Percentiles rank a stretch among this genome's conserved stretches.
phyloP scores from a whole-genome alignment of 805 yeast genomes.

The Monosporozyma yasuniensis region DNA sequence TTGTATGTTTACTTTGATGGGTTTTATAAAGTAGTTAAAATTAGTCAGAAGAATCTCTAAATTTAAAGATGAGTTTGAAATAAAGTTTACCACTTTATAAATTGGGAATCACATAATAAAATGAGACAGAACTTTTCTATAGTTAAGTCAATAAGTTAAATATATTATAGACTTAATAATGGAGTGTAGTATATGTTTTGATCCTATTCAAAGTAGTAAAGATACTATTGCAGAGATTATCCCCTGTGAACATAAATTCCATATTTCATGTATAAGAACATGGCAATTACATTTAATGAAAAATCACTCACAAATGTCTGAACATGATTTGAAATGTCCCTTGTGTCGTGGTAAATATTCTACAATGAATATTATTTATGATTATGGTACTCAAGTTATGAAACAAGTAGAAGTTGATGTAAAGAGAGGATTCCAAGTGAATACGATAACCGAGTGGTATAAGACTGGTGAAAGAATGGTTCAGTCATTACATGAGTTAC shows the following conservation, averaged over 20 bases:
- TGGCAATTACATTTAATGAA: conserved; percentile 35
- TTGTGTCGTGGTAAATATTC: conserved; percentile 19
- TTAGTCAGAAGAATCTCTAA: neutral
- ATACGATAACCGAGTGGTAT: conserved; percentile 2
- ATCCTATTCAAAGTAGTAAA: conserved; percentile 21
- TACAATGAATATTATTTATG: conserved; percentile 5
- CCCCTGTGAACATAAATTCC: conserved; percentile 50
- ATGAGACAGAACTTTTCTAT: neutral
- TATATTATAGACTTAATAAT: too few relatives aligned
- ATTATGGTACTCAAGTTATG: conserved; percentile 5
- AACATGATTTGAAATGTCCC: conserved; percentile 22
- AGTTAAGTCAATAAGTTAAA: neutral
- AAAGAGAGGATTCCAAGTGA: conserved; percentile 10
- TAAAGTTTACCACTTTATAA: neutral
- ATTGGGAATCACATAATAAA: neutral
- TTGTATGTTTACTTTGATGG: neutral
- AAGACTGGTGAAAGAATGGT: neutral
- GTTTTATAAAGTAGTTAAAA: neutral
- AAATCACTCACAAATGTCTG: conserved; percentile 8
- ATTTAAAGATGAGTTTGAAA: neutral
- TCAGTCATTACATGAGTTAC: neutral
- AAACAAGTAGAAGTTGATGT: conserved; percentile 8
- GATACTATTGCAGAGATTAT: conserved; percentile 24
- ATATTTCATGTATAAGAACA: conserved; percentile 43
- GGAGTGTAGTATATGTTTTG: conserved; percentile 58